Evolutionary conservation across 139 green algal species (phyloP), one percentile per base, ranked within the genome.

Genomic region (Dunaliella primolecta): DNA sequence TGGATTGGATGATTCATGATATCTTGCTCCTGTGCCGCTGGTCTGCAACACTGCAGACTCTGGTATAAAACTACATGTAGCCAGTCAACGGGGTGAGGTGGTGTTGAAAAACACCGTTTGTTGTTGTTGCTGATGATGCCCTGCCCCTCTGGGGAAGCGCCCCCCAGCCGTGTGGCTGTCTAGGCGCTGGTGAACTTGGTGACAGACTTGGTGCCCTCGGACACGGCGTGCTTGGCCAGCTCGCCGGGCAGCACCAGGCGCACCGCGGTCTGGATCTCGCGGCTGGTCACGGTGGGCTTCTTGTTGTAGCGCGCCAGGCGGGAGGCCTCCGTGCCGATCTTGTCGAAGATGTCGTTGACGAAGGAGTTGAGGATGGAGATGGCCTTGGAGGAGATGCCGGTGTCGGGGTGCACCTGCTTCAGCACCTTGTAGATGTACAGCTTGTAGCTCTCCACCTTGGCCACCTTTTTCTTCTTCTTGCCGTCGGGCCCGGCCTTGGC

Each of bases 351-450:
- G n/a, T n/a, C n/a, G n/a, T n/a, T n/a, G n/a, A 98, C 96, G 93
- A 98, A 98, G 31, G 93, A 97, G 95, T 98, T 99, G 91, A 99
- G 96, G 93, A 99, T 99, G 81, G 88, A 95, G 94, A 99, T 99
- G 75, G 96, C 96, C 95, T 98, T 98, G 90, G 89, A 95, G 90
- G 89, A 95, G 89, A 99, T 98, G 84, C 95, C 95, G 78, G 95
- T 98, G 91, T 99, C 96, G 76, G 96, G 96, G 93, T 99, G 96
- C 88, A 99, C 95, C 88, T 91, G 85, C 83, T 91, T 97, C n/a
- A 95, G 89, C 81, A 98, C 71, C 71, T 77, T 77, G 71, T 77
- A 77, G 71, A 77, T 77, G 71, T 77, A 77, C 71, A 77, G 71
- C 71, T 77, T 77, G 71, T 77, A 77, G 71, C 71, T 77, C 71